Percentiles rank a stretch among this genome's conserved stretches.
Conservation (phyloP, 1,139 yeast species). For the Martiniozyma asiatica region DNA sequence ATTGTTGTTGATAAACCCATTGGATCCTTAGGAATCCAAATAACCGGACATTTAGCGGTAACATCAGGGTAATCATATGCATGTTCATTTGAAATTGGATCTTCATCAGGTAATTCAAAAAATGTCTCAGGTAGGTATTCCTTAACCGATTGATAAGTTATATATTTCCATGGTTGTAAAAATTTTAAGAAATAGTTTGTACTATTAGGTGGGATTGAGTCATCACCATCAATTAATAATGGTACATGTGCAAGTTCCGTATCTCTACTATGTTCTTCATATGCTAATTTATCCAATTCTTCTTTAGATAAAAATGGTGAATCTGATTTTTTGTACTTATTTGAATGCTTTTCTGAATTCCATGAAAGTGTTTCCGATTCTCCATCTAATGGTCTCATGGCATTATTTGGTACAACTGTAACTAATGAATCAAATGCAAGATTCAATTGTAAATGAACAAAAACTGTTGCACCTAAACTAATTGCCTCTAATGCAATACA, state of each 20-base stretch:
- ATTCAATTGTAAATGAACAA: slow-evolving; percentile 28
- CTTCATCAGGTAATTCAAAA: slow-evolving; percentile 28
- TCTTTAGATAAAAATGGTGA: slow-evolving; percentile 15
- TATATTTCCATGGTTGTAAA: slow-evolving; percentile 23
- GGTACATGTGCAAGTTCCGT: slow-evolving; percentile 19
- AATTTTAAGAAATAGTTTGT: slow-evolving; percentile 15
- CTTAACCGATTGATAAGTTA: slow-evolving; percentile 25
- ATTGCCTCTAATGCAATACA: slow-evolving; percentile 33
- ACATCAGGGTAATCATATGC: slow-evolving; percentile 66
- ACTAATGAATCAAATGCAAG: slow-evolving; percentile 42
- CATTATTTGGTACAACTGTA: slow-evolving; percentile 46
- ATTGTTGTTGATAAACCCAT: slow-evolving; percentile 57
- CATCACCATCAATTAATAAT: slow-evolving; percentile 22
- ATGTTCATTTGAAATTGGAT: slow-evolving; percentile 27
- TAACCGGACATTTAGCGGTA: slow-evolving; percentile 45
- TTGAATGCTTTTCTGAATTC: slow-evolving; percentile 10
- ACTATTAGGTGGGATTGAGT: slow-evolving; percentile 8
- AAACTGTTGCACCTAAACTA: slow-evolving; percentile 28
- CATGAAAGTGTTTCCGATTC: slow-evolving; percentile 48
- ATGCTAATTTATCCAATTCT: slow-evolving; percentile 3
- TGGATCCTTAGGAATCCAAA: slow-evolving; percentile 62
- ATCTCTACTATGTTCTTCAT: no score
- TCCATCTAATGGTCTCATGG: slow-evolving; percentile 64
- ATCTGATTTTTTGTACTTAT: slow-evolving; percentile 25
- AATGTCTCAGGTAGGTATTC: slow-evolving; percentile 24